Conservation (phyloP, 371 early-diverging fungal species). For the Mucor velutinosus region DNA sequence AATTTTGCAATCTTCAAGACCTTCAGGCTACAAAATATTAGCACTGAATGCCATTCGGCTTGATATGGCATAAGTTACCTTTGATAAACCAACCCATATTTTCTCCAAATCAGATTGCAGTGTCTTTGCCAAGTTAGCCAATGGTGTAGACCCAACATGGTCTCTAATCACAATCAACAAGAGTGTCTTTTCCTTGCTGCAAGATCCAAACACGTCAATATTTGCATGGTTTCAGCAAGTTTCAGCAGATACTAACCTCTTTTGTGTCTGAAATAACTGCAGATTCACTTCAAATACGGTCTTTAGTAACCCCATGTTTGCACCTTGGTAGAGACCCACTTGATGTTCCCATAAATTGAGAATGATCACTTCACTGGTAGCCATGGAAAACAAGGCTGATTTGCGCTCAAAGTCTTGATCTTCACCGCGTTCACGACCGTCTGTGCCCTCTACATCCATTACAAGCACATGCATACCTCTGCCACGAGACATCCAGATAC, state of each 20-base stretch:
- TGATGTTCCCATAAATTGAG: slow-evolving; percentile 98
- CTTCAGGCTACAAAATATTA: slow-evolving; percentile 64
- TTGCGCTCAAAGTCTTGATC: slow-evolving; percentile 99
- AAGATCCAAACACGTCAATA: not conserved
- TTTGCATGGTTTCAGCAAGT: not conserved
- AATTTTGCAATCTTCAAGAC: slow-evolving; percentile 76
- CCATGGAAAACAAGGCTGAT: slow-evolving; percentile 95
- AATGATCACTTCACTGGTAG: slow-evolving; percentile 93
- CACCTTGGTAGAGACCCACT: slow-evolving; percentile 98
- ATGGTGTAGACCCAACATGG: slow-evolving; percentile 87
- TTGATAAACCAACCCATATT: slow-evolving; percentile 88
- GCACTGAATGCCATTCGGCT: not conserved
- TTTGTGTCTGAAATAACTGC: slow-evolving; percentile 87
- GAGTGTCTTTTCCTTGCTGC: slow-evolving; percentile 81
- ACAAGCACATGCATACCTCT: slow-evolving; percentile 83
- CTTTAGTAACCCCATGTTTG: slow-evolving; percentile 97
- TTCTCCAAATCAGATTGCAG: slow-evolving; percentile 82
- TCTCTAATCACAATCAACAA: slow-evolving; percentile 97
- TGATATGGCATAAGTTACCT: slow-evolving; percentile 49
- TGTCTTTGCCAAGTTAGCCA: slow-evolving; percentile 78
- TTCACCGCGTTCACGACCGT: slow-evolving; percentile 98
- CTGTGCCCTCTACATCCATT: slow-evolving; percentile 98
- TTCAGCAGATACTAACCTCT: slow-evolving; percentile 35
- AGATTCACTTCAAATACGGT: slow-evolving; percentile 98
- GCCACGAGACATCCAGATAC: slow-evolving; percentile 94